Base-by-base conservation (phyloP, 176 grass and related monocot genomes). In the Cymbopogon citratus region DNA sequence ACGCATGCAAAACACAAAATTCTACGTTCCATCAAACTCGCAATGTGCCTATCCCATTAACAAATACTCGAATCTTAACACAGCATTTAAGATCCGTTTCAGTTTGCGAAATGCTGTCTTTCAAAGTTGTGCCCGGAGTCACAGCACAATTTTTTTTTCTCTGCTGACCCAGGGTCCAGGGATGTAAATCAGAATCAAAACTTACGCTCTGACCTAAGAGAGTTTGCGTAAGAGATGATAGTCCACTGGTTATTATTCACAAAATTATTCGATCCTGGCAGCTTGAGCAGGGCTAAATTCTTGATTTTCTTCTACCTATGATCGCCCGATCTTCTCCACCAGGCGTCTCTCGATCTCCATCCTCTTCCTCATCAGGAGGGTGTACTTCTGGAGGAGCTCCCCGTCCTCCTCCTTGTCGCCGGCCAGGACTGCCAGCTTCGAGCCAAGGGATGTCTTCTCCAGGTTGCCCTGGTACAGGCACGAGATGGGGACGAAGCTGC, bases 321-420 rank as follows among this genome's bases (percentile, higher is more conserved):
- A 39, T 16, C 84, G 90, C 15, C 88, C 90, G 29, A 92, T 86
- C 73, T 91, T 94, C 77, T 91, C 88, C 39, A 95, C 81, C 24
- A 93, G 82, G 13, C 76, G 69, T 46, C 62, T 79, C 85, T 98
- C 95, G 9, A 95, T 94, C 59, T 98, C 86, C 90, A 98, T 86
- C 79, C 95, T 87, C 76, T 91, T 98, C 64, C 81, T 91, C 90
- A 91, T 87, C 18, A 98, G 74, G 9, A 80, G 5, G 4, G 92
- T 88, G 84, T 98, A 98, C 75, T 93, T 94, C 23, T 85, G 43
- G 31, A 90, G 82, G 34, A 98, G 82, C 12, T 85, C 73, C 74
- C 25, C 73, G 63, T 93, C 90, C 7, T 88, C 76, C 0, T 86
- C 86, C 4, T 49, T 66, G 3, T 91, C 81, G 21, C 75, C 74